A percentile compares a stretch with the other conserved stretches of the same genome.
Evolutionary conservation across 139 green algal genomes (phyloP).

Genomic region (Chlorella sp.): DNA sequence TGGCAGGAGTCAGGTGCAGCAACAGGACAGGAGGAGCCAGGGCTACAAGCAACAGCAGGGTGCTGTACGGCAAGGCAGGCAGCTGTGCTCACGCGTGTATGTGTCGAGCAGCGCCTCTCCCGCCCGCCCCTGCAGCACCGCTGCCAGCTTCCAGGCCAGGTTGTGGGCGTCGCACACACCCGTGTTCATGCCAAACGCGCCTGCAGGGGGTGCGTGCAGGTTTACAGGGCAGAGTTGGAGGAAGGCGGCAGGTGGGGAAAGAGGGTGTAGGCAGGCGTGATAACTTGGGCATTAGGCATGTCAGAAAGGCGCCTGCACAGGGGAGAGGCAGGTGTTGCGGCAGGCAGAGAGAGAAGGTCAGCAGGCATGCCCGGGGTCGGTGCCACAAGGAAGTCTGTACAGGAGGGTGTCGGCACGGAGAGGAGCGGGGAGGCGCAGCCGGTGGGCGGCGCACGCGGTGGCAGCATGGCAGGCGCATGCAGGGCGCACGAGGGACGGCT

Average conservation of each 20-base stretch:
- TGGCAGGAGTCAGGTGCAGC: no score
- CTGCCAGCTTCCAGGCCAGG: conserved; percentile 95
- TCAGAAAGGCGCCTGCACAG: conserved; percentile 92
- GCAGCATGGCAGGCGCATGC: not conserved
- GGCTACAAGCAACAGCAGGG: not conserved
- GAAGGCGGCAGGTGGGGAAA: not conserved
- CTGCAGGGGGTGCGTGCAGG: no score
- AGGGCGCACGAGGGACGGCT: not conserved
- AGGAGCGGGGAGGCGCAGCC: no score
- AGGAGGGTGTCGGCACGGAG: no score
- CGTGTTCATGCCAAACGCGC: conserved; percentile 98
- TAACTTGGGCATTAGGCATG: no score
- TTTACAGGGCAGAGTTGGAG: no score
- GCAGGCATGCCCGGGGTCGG: no score
- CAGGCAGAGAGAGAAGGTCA: not conserved
- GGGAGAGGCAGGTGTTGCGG: not conserved
- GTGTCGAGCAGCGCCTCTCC: conserved; percentile 62
- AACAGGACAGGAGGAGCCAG: no score
- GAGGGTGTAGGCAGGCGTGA: no score
- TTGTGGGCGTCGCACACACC: conserved; percentile 92
- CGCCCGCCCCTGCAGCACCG: conserved; percentile 59
- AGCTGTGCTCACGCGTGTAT: conserved; percentile 60
- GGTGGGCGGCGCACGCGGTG: no score
- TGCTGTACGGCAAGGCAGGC: not conserved
- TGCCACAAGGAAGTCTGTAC: no score